These are phyloP conservation scores for Mallotus japonicus DNA, from an alignment of 441 rosid species.

Conservation along the genomic window DNA sequence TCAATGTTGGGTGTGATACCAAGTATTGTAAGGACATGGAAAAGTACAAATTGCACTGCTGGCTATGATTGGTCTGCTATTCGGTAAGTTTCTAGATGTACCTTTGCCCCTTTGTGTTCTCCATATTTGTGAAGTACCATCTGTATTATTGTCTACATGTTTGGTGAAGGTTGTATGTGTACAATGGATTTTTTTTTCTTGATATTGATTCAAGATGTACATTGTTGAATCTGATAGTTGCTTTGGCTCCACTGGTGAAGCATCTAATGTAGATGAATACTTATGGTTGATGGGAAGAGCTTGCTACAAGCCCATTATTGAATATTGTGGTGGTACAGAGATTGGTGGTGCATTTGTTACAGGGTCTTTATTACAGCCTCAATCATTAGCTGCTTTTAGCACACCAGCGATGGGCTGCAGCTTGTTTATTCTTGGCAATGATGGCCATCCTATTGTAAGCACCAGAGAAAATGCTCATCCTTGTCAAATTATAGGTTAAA, in stretches of 20 bases:
- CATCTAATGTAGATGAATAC: constrained; percentile 85
- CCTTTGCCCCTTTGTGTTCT: constrained; percentile 17
- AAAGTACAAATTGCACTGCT: constrained; percentile 56
- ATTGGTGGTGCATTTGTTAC: constrained; percentile 82
- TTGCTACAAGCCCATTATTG: constrained; percentile 78
- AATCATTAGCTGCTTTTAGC: constrained; percentile 89
- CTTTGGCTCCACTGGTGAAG: constrained; percentile 95
- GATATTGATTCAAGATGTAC: constrained; percentile 22
- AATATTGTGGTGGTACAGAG: constrained; percentile 96
- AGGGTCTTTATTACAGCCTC: constrained; percentile 84
- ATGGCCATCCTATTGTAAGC: constrained; percentile 74
- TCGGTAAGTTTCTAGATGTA: constrained; percentile 49
- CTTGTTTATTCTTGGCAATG: constrained; percentile 70
- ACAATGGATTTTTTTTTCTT: constrained; percentile 2
- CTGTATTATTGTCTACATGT: background rate
- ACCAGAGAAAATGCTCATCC: constrained; percentile 9
- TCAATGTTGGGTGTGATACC: constrained; percentile 96
- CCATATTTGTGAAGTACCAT: constrained; percentile 4
- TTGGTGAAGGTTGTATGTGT: background rate
- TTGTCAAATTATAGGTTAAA: background rate
- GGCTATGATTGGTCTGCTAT: constrained; percentile 91
- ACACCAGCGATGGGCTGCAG: constrained; percentile 88
- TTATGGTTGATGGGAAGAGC: constrained; percentile 97
- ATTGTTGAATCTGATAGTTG: constrained; percentile 53
- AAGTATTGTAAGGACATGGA: constrained; percentile 88